Base-by-base conservation (phyloP, 1,139 yeast species). In the Blastobotrys indianensis region DNA sequence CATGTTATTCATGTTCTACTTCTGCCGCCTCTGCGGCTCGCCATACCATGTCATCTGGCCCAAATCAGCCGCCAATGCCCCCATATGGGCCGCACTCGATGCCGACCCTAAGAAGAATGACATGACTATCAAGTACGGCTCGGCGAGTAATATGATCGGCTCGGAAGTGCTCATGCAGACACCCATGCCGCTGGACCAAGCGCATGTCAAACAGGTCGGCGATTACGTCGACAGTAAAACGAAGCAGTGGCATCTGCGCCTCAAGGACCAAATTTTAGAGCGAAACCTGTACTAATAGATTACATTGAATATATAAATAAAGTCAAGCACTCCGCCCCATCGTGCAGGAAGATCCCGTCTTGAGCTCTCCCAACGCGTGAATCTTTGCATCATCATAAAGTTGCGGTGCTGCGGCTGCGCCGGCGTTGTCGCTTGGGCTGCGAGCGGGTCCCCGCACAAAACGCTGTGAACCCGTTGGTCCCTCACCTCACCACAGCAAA, bases 41-140 rank as follows among this genome's bases (percentile, higher is more conserved):
- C 82, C 83, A 9, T 83, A 88, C 78, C 96, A 92, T 62, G 85
- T 85, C 58, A 85, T 92, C 41, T 76, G 82, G 33, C 96, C 97
- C 1, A 85, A 87, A 64, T 79, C 73, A 17, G 97, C 95, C 11
- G 95, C 97, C 3, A 84, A 84, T 60, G 87, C 97, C 0, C 87
- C 94, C 1, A 74, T 80, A 2, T 79, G 75, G 64, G 76, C 75
- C 7, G 80, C 84, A 1, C 61, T 72, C 8, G 53, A 69, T 39
- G 76, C 79, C 0, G 72, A 73, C 41, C 63, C 69, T 71, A 61
- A 44, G 55, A 72, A 59, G 61, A 71, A 69, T 57, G 70, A 58
- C 36, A 84, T 80, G 60, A 67, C 68, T 13, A 55, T 73, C 34
- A 87, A 88, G 61, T 80, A 82, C 52, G 95, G 95, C 2, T 85